Conservation (phyloP, 2,329 filamentous ascomycete genomes). For the Alternaria brassicae region DNA sequence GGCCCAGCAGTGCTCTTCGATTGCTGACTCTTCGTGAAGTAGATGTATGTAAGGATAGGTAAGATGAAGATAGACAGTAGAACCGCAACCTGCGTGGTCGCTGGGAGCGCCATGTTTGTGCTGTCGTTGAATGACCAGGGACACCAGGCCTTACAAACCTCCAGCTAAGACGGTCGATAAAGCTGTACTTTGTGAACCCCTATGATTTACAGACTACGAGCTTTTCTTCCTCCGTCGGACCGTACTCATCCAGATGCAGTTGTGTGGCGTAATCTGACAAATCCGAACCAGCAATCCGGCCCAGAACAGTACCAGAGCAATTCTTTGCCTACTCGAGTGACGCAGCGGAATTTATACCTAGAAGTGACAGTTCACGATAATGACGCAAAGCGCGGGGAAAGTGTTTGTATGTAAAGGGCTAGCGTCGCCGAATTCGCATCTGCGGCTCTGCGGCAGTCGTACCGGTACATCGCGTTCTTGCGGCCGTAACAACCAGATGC, state of each 20-base stretch:
- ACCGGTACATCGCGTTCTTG: neutral
- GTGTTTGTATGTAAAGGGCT: neutral
- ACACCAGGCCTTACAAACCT: neutral
- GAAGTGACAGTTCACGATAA: conserved; percentile 1
- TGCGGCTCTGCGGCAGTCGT: conserved; percentile 9
- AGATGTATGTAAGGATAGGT: conserved; percentile 43
- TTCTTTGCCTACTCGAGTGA: neutral
- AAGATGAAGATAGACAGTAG: conserved; percentile 38
- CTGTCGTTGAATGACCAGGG: neutral
- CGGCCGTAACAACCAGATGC: neutral
- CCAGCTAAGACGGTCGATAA: neutral
- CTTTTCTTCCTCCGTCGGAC: neutral
- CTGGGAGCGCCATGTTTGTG: conserved; percentile 35
- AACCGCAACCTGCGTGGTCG: conserved; percentile 31
- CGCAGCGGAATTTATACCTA: conserved; percentile 8
- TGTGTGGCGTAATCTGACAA: neutral
- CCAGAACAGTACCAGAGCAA: neutral
- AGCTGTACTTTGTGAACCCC: neutral
- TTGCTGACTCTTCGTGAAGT: conserved; percentile 23
- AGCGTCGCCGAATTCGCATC: conserved; percentile 10
- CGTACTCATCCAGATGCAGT: neutral
- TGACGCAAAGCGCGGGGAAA: conserved; percentile 22
- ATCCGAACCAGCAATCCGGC: neutral
- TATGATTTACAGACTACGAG: neutral
- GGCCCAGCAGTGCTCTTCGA: conserved; percentile 30